Base-by-base conservation (phyloP, 2,329 filamentous ascomycete genomes). In the Leptographium wingfieldii region DNA sequence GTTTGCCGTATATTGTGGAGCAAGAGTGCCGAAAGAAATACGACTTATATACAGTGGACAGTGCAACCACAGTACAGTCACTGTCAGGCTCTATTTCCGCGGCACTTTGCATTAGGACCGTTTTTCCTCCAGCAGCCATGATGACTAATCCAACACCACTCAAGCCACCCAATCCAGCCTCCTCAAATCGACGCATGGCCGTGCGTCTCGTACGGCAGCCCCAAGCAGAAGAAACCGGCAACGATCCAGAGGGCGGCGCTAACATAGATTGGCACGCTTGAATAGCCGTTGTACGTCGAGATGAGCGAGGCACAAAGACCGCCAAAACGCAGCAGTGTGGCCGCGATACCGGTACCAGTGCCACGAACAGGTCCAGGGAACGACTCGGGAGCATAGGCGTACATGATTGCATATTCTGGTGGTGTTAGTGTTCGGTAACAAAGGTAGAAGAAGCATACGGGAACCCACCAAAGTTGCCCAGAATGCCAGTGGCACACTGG, bases 281-380 rank as follows among this genome's bases (percentile, higher is more conserved):
- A 56, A 53, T 63, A 62, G 43, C 62, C 62, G 3, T 25, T 53
- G n/a, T 62, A 63, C 6, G 62, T 63, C 35, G 60, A 62, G 25
- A 62, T 59, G 14, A 63, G n/a, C 22, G 62, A 62, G 5, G 62
- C 62, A 2, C 58, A 52, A 2, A 63, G 55, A 6, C 60, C 62
- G 16, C 62, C 60, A 10, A 62, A 46, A 22, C 73, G 70, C 86
- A 0, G 88, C 87, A 1, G 80, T 84, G 82, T 85, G 3, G 87
- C 87, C 0, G 87, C 84, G 52, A 92, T 71, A 0, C 87, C 88
- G 69, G 91, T 92, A 0, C 88, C 89, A 0, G 88, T 92, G 0
- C 88, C 88, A 0, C 88, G 78, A 67, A 91, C 83, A 58, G 87
- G 87, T 0, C 87, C 90, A 0, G 86, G 83, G 66, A 92, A 92